Percentiles rank a stretch among this genome's conserved stretches.
These are phyloP conservation scores for Clarkia xantiana DNA, from an alignment of 345 rosid genomes.

Conservation along the genomic window DNA sequence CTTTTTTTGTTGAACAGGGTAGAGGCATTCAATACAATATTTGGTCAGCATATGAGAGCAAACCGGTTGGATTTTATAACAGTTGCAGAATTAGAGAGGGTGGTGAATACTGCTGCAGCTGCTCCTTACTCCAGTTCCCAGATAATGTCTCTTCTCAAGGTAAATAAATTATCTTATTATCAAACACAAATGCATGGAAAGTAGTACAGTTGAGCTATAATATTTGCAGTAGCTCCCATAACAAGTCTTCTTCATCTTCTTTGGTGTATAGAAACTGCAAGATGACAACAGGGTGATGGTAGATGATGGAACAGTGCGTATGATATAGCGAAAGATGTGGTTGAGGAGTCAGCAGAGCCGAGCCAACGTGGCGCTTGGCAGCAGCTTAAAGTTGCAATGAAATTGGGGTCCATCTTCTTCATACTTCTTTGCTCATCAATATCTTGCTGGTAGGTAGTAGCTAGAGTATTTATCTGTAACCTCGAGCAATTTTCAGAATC, in stretches of 20 bases:
- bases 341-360: too few species aligned
- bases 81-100: slow-evolving; percentile 55
- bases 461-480: too few species aligned
- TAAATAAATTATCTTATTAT: slow-evolving; percentile 9
- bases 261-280: slow-evolving; percentile 58
- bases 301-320: slow-evolving; percentile 55
- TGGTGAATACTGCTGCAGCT: slow-evolving; percentile 38
- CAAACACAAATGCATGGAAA: too few species aligned
- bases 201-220: too few species aligned
- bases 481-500: too few species aligned
- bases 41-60: slow-evolving; percentile 76
- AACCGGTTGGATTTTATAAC: slow-evolving; percentile 53
- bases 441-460: too few species aligned
- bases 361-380: too few species aligned
- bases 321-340: slow-evolving; percentile 11
- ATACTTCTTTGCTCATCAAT: too few species aligned
- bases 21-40: slow-evolving; percentile 57
- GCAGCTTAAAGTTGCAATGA: too few species aligned
- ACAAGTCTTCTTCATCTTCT: slow-evolving; percentile 1
- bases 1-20: slow-evolving; percentile 23
- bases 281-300: slow-evolving; percentile 90
- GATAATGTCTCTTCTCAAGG: slow-evolving; percentile 64
- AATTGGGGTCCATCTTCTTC: too few species aligned
- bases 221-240: neutral
- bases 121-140: slow-evolving; percentile 50